Percentiles rank a stretch among this genome's conserved stretches.
These are phyloP conservation scores for Agaricus blazei DNA, from an alignment of 768 basidiomycete genomes.

Conservation along the genomic window DNA sequence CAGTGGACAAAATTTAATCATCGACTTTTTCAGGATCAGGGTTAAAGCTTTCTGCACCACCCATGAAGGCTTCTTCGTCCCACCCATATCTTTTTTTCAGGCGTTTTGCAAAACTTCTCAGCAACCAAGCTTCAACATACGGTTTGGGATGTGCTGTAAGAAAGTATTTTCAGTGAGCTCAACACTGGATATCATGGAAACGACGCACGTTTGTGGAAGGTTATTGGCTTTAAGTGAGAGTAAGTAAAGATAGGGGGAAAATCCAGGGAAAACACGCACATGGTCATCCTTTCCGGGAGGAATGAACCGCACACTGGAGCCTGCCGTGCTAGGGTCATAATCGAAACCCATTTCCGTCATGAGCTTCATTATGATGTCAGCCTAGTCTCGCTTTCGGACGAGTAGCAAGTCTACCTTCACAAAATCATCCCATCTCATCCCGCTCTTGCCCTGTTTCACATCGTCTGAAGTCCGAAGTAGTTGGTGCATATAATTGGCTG, in stretches of 20 bases:
- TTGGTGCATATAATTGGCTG: slow-evolving; percentile 57
- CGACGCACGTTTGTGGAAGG: slow-evolving; percentile 67
- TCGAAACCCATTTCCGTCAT: slow-evolving; percentile 78
- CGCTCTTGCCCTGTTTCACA: slow-evolving; percentile 45
- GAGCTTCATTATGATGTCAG: slow-evolving; percentile 34
- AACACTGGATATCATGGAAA: neutral
- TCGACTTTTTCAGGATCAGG: slow-evolving; percentile 6
- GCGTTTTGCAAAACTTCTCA: slow-evolving; percentile 52
- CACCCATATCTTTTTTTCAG: slow-evolving; percentile 67
- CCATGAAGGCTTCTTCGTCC: slow-evolving; percentile 42
- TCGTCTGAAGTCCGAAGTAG: slow-evolving; percentile 53
- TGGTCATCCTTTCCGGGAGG: slow-evolving; percentile 51
- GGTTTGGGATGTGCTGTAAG: slow-evolving; percentile 68
- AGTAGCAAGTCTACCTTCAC: slow-evolving; percentile 44
- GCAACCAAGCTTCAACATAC: slow-evolving; percentile 44
- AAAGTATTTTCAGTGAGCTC: slow-evolving; percentile 9
- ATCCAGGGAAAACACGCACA: slow-evolving; percentile 19
- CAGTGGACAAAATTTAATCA: neutral
- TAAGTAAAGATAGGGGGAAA: neutral
- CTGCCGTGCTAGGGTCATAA: slow-evolving; percentile 70
- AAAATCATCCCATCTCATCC: slow-evolving; percentile 80
- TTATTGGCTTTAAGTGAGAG: slow-evolving; percentile 47
- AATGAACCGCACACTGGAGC: slow-evolving; percentile 79
- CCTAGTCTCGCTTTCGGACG: neutral
- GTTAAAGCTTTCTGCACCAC: slow-evolving; percentile 7